Base-by-base conservation (phyloP, 2,329 filamentous ascomycete genomes). In the Trichocomaceae sp. region DNA sequence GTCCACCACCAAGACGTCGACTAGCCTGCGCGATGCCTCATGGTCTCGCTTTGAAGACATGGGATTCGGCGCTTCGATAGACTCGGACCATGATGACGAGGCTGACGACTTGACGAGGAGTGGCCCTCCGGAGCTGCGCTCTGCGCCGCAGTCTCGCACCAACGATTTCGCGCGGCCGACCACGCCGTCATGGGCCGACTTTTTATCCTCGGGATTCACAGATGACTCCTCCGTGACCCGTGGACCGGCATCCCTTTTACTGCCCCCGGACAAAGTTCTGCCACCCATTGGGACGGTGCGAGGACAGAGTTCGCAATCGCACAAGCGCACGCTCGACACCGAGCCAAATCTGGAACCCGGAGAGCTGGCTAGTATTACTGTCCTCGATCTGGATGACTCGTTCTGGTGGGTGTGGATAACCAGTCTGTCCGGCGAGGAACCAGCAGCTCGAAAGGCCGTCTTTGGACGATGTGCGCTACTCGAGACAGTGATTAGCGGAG, bases 361-460 rank as follows among this genome's bases (percentile, higher is more conserved):
- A 50, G 93, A 99, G 77, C 79, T 99, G 55, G 93, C 93, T 29
- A 97, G 90, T 67, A 96, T 99, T 66, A 87, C 83, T 22, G 81
- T 81, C 37, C 82, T 97, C 55, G 86, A 93, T 59, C 78, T 99
- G 5, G 93, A 99, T 63, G 92, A 97, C 69, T 87, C 90, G 1
- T 99, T 99, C 71, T 99, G 93, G 93, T 97, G 93, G 92, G 93
- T 97, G 3, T 99, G 93, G 93, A 97, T 99, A 80, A 95, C 84
- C 63, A 97, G 92, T 77, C 76, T 99, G 64, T 90, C 92, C 1
- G 87, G 85, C 0, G 93, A 99, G 65, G 93, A 99, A 73, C 88
- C 91, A 0, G 73, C 84, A 0, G 81, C 86, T 47, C 84, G 93
- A 58, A 99, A 99, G 69, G 86, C 91, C 5, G 90, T 91, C 0